Base-by-base conservation (phyloP, 2,329 filamentous ascomycete species). In the Cladorrhinum sp. region DNA sequence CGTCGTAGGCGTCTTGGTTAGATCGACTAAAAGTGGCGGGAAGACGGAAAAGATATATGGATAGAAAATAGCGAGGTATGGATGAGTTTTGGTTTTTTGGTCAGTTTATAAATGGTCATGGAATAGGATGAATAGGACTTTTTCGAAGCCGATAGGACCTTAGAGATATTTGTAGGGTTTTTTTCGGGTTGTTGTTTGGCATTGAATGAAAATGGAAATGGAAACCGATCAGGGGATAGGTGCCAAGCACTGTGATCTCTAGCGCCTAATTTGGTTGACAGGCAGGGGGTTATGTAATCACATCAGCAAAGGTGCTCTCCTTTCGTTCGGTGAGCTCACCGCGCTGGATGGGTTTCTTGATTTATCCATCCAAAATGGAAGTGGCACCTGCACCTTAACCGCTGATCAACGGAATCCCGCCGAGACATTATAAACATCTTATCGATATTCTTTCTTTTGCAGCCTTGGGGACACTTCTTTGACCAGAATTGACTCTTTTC, bases 251-350 rank as follows among this genome's bases (percentile, higher is more conserved):
- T 41, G 7, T 5, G 16, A 13, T n/a, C 36, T n/a, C 36, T 13
- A 41, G 36, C 16, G 36, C 36, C 25, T 29, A 10, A 29, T 5
- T 29, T 29, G 25, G 10, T 29, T 4, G 4, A 10, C 41, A 2
- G 59, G 60, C 45, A 55, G 52, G 13, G 29, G 29, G 41, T 53
- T 53, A 51, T 48, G 49, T 36, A 59, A 36, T 38, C 38, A 24
- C 18, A 24, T 49, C 53, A 48, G 45, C 41, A 50, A 12, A n/a
- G 7, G 9, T 23, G 38, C n/a, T n/a, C 22, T 36, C 51, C 12
- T 41, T 41, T 59, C 57, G 57, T 41, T 59, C 57, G 57, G 57
- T 59, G 57, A 59, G 45, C 51, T 55, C 57, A 59, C 57, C 57
- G 49, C 16, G 48, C 41, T 45, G 41, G 41, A 45, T 45, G 41